Evolutionary conservation across 2,329 filamentous ascomycete species (phyloP).

Genomic region (Phyllosticta paracitricarpa): DNA sequence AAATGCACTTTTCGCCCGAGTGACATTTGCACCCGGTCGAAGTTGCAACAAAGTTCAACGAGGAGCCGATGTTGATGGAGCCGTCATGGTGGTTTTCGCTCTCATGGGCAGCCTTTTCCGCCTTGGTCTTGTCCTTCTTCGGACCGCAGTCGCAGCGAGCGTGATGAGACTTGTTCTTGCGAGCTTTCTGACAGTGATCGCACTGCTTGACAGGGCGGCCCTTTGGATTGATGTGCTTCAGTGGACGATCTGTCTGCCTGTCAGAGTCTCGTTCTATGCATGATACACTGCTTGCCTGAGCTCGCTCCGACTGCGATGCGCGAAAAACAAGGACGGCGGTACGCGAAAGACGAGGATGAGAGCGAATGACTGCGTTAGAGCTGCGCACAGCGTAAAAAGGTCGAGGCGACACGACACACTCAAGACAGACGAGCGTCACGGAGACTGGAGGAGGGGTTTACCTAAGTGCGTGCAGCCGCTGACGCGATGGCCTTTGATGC

Average conservation of each 20-base stretch:
- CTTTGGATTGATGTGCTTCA: slow-evolving; percentile 95
- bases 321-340: slow-evolving; percentile 1
- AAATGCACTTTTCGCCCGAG: slow-evolving; percentile 50
- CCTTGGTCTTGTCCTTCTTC: slow-evolving; percentile 57
- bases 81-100: slow-evolving; percentile 27
- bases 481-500: slow-evolving; percentile 94
- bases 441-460: slow-evolving; percentile 35
- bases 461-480: slow-evolving; percentile 96
- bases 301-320: slow-evolving; percentile 12
- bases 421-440: background rate
- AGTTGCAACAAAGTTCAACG: slow-evolving; percentile 22
- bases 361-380: background rate
- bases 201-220: slow-evolving; percentile 96
- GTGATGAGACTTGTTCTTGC: slow-evolving; percentile 91
- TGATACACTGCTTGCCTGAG: slow-evolving; percentile 12
- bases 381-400: background rate
- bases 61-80: slow-evolving; percentile 14
- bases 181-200: slow-evolving; percentile 87
- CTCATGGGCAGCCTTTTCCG: slow-evolving; percentile 32
- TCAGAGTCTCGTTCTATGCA: slow-evolving; percentile 11
- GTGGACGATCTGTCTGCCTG: slow-evolving; percentile 60
- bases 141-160: slow-evolving; percentile 95
- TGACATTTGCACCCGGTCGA: slow-evolving; percentile 41
- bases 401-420: background rate
- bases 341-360: background rate